Evolutionary conservation across 495 filamentous ascomycete genomes (phyloP), one percentile per base, ranked within the genome.

Genomic region (Evernia prunastri): DNA sequence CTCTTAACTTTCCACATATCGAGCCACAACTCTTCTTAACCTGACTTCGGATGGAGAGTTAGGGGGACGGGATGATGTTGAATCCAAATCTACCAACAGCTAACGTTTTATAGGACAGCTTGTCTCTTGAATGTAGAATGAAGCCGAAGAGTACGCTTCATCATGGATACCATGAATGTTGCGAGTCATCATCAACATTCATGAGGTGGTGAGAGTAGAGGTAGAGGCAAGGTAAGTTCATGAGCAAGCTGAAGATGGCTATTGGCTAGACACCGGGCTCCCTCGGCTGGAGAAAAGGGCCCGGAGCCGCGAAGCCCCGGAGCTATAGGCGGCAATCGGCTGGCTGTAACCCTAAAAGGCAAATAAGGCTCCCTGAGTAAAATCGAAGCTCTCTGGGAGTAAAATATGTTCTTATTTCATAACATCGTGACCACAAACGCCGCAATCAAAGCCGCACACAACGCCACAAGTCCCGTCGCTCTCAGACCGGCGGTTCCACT

Each of bases 1-100:
- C 51, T n/a, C n/a, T n/a, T n/a, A n/a, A n/a, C 51, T 54, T 54
- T 54, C 51, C 51, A 54, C 51, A 54, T 9, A 33, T 31, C 27
- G 7, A 23, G 29, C 51, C 51, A 54, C 51, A 54, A 18, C 5
- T 54, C 51, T 33, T n/a, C 51, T 17, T 5, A 54, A 20, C 29
- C 33, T 20, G 27, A 53, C 31, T 27, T 49, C 45, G 7, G 20
- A 29, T 31, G 13, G 15, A 53, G 5, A 18, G 27, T 31, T 9
- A 15, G 25, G 8, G 25, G 13, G 15, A 17, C 25, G 27, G 5
- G 13, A 17, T 1, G 27, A 53, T 53, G 2, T 31, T 25, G n/a
- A 25, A 3, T 13, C 25, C n/a, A 23, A 23, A 12, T 10, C 45
- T 31, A 29, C 20, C 49, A 53, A 54, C 20, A 20, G 29, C 29